Evolutionary conservation across 495 filamentous ascomycete species (phyloP).

Genomic region (Penicilliopsis zonata): DNA sequence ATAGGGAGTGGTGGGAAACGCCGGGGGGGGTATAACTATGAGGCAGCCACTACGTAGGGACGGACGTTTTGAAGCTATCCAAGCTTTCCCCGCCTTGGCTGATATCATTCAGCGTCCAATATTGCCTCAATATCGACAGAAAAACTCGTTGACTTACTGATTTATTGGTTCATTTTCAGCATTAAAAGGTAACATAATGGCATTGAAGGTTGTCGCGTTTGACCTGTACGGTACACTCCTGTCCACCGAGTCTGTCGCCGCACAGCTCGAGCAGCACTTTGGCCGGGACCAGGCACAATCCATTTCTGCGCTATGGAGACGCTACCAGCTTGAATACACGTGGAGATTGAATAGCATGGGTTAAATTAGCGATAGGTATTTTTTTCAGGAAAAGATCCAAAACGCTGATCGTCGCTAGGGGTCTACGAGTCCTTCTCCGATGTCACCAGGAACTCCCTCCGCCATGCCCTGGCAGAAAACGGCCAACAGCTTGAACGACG

Average conservation of each 20-base stretch:
- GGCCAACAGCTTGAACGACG: conserved; percentile 25
- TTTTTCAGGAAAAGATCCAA: neutral
- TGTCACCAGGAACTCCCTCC: conserved; percentile 52
- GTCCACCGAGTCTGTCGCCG: conserved; percentile 54
- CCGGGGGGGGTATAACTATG: no score
- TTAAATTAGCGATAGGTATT: conserved; percentile 19
- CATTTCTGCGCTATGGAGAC: conserved; percentile 46
- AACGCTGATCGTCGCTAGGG: conserved; percentile 20
- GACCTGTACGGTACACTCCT: conserved; percentile 68
- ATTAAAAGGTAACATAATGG: conserved; percentile 4
- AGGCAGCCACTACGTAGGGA: no score
- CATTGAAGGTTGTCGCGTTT: conserved; percentile 44
- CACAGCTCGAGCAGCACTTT: conserved; percentile 36
- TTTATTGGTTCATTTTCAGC: neutral
- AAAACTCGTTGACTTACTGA: no score
- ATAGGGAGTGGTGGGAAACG: conserved; percentile 11
- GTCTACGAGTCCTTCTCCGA: conserved; percentile 50
- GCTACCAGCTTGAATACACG: conserved; percentile 69
- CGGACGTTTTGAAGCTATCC: no score
- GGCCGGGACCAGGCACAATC: conserved; percentile 40
- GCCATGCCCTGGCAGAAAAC: conserved; percentile 50
- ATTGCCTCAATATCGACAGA: no score
- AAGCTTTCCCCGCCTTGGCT: no score
- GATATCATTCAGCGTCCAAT: neutral
- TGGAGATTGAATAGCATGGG: conserved; percentile 77